A percentile compares a stretch with the other conserved stretches of the same genome.
phyloP scores from a whole-genome alignment of 129 eudicot genomes.

The Flaveria linearis region DNA sequence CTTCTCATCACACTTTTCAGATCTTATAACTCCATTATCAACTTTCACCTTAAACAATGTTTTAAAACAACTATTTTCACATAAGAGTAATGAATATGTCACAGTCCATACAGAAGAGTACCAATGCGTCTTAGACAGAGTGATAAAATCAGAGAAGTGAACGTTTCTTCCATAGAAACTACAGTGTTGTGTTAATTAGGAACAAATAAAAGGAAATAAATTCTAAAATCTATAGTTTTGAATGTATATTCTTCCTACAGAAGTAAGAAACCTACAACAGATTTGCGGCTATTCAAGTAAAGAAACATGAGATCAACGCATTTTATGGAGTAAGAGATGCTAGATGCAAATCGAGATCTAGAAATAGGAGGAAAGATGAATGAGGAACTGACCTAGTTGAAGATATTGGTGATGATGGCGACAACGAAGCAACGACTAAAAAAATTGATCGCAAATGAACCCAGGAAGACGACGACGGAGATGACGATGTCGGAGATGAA shows the following conservation, averaged over 20 bases:
- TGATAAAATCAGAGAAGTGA: background rate
- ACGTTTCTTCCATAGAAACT: background rate
- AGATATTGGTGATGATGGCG: conserved; percentile 59
- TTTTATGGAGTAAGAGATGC: conserved; percentile 13
- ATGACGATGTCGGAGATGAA: conserved; percentile 37
- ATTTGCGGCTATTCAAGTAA: conserved; percentile 13
- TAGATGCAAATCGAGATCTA: conserved; percentile 39
- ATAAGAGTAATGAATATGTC: background rate
- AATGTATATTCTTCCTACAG: conserved; percentile 12
- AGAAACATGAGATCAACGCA: conserved; percentile 26
- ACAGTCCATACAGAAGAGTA: background rate
- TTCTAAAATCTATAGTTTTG: background rate
- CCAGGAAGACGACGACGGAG: conserved; percentile 62
- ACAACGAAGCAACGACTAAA: conserved; percentile 63
- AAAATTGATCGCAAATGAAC: conserved; percentile 77
- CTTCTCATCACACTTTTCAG: background rate
- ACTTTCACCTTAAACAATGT: background rate
- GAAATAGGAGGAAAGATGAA: conserved; percentile 25
- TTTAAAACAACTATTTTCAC: background rate
- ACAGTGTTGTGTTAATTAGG: background rate
- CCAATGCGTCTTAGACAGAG: background rate
- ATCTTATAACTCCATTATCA: background rate
- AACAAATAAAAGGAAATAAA: background rate
- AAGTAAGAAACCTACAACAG: conserved; percentile 23
- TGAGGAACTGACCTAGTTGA: conserved; percentile 68